Evolutionary conservation across 176 grass and related monocot genomes (phyloP), one percentile per base, ranked within the genome.

Genomic region (Aechmea fasciata): DNA sequence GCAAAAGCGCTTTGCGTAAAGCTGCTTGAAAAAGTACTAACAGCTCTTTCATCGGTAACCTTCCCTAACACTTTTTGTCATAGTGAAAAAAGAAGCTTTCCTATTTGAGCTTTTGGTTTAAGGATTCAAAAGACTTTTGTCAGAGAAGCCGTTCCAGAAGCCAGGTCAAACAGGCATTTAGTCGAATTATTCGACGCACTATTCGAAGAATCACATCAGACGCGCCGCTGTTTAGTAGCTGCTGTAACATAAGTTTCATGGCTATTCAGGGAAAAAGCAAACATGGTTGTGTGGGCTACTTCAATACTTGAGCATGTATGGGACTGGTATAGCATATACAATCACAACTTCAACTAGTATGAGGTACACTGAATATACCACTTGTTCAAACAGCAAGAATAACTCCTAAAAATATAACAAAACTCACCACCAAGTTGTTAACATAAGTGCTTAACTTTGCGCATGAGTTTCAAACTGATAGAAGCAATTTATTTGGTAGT

Each of bases 211-310:
- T 29, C 62, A 69, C 33, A 63, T 20, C 33, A 41, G 33, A 41
- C 1, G 33, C 5, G 33, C 3, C 33, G 5, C 33, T 41, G 15
- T 61, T 61, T n/a, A 9, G 15, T 61, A 61, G 55, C 55, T 61
- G 15, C 14, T 61, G 2, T 61, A 61, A 61, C 15, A 9, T 52
- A 24, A 73, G 57, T 78, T 71, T 64, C 54, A 50, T 67, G 52
- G 69, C 61, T 61, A 71, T 78, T 86, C 83, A 91, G 88, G 88
- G 50, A 73, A 82, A 78, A 91, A 77, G 72, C 68, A 82, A 13
- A 87, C 84, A 69, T 91, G 88, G 88, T 63, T 82, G 3, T 87
- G 84, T 73, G 84, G 84, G 12, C 82, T 57, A 69, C 88, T 91
- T 65, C 84, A 91, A 81, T 84, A 52, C 63, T 49, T 79, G 22